These are phyloP conservation scores for Silybum marianum DNA, from an alignment of 129 eudicot genomes.

Conservation along the genomic window DNA sequence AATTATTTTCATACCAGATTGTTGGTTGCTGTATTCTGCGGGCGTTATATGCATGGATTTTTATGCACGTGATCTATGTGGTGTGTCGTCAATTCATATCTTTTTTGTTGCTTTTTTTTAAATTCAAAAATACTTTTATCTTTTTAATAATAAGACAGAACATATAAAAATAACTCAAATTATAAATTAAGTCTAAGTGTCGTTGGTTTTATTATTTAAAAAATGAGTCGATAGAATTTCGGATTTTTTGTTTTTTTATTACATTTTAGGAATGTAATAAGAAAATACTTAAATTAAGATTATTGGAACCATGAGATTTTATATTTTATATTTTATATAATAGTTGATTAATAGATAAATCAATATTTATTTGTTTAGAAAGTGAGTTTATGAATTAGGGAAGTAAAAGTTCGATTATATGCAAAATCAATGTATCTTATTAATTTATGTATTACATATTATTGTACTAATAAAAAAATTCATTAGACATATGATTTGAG, in stretches of 20 bases:
- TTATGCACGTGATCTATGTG: constrained; percentile 32
- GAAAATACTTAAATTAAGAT: no score
- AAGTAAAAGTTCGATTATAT: not conserved
- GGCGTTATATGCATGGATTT: constrained; percentile 44
- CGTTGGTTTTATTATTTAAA: not conserved
- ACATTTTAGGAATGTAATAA: not conserved
- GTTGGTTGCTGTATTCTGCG: constrained; percentile 16
- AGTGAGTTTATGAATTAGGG: no score
- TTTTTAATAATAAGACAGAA: not conserved
- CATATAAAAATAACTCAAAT: not conserved
- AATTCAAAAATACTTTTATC: not conserved
- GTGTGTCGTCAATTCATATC: not conserved
- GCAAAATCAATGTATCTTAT: no score
- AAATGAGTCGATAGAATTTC: not conserved
- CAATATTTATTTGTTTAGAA: no score
- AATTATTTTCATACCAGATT: not conserved
- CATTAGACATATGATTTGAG: no score
- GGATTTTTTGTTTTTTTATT: no score
- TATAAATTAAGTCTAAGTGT: not conserved
- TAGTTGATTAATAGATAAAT: no score
- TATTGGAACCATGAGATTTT: not conserved
- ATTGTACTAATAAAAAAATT: no score
- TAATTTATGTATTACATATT: no score
- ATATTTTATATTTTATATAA: no score
- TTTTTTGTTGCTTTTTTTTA: not conserved